These are phyloP conservation scores for Rutstroemia sp. DNA, from an alignment of 2,329 filamentous ascomycete species.

Conservation along the genomic window DNA sequence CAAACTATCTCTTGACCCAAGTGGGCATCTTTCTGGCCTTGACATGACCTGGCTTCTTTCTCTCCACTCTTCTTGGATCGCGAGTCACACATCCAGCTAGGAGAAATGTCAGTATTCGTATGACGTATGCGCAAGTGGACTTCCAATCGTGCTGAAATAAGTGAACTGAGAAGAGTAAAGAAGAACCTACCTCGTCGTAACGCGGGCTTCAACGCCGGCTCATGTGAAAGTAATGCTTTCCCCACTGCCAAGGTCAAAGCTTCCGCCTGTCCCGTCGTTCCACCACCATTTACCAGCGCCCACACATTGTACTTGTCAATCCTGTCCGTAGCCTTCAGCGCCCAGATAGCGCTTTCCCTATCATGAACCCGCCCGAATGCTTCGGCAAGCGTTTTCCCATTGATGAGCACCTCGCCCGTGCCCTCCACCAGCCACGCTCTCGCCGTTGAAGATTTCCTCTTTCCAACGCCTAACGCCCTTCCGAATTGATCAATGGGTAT, in stretches of 20 bases:
- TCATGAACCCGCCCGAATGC: constrained; percentile 86
- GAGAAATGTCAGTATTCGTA: constrained; percentile 24
- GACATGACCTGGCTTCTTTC: constrained; percentile 93
- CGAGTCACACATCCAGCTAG: constrained; percentile 87
- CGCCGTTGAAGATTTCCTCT: constrained; percentile 80
- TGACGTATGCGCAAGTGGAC: background rate
- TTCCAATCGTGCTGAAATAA: background rate
- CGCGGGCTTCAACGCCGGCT: constrained; percentile 82
- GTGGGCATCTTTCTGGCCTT: constrained; percentile 98
- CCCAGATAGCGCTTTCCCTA: constrained; percentile 89
- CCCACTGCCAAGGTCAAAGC: constrained; percentile 85
- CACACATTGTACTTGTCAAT: constrained; percentile 97
- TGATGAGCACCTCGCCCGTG: constrained; percentile 81
- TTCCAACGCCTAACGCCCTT: constrained; percentile 70
- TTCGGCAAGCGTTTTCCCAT: constrained; percentile 76
- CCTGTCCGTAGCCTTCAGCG: constrained; percentile 72
- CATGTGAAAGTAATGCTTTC: constrained; percentile 82
- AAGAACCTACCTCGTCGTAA: constrained; percentile 73
- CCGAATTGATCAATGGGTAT: constrained; percentile 68
- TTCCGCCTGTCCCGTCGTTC: constrained; percentile 91
- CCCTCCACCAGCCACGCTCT: constrained; percentile 87
- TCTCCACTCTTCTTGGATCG: constrained; percentile 86
- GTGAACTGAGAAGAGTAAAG: background rate
- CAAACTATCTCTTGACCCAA: constrained; percentile 73
- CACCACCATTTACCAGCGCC: constrained; percentile 76